Evolutionary conservation across 257 asterid species (phyloP), one percentile per base, ranked within the genome.

Genomic region (Nicotiana paniculata): DNA sequence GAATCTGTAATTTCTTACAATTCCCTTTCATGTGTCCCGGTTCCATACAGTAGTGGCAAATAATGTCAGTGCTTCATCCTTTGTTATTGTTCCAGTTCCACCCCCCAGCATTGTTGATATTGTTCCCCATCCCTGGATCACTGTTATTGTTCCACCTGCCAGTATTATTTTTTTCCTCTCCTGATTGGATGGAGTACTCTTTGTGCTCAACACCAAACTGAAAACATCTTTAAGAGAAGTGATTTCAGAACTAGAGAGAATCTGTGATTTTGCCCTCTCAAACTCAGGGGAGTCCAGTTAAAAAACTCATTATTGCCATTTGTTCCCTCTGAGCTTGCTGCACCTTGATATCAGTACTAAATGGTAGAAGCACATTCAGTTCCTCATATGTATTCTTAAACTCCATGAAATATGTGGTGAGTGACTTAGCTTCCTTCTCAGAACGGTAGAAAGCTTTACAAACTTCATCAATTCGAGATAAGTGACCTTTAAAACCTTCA

Each of bases 221-320:
- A 72, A 81, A 4, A 32, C 32, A 0, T 69, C 81, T 1, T 75
- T 30, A 6, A 84, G 46, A 6, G 78, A 81, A 7, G 67, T 76
- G 16, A 82, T 64, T 15, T 80, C 33, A 6, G 26, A 30, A 54
- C 24, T 30, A 8, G 17, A 63, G 18, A 85, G 77, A 9, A 83
- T 82, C 13, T 85, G 81, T 11, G 83, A 68, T 10, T 37, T 9
- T 9, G 55, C 32, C 18, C 10, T 37, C 77, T 69, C 77, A 69
- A 69, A 37, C 4, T 81, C 46, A 12, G 2, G 83, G 78, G 6
- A 85, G 59, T 4, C 81, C 77, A 2, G 7, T 65, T 39, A 85
- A 64, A 69, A 85, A 82, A 32, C 82, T 85, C 39, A 85, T 81
- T 16, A 81, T 1, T 0, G 77, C 5, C 0, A 37, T 18, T 69